These are phyloP conservation scores for Saturnispora hagleri DNA, from an alignment of 805 yeast species.

Conservation along the genomic window DNA sequence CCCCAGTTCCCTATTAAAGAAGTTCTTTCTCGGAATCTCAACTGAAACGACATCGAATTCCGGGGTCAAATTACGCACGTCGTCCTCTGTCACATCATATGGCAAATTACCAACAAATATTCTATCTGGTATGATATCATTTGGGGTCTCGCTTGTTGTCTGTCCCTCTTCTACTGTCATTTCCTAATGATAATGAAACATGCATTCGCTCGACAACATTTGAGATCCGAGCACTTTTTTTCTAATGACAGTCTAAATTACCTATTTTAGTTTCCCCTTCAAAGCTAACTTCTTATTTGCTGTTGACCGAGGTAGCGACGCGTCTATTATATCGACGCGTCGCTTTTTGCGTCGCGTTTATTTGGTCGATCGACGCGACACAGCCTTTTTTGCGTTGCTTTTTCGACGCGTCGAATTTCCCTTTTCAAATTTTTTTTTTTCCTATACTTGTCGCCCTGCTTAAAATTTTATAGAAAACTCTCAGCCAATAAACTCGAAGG, in stretches of 20 bases:
- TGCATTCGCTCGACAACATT: not conserved
- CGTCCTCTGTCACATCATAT: conserved; percentile 36
- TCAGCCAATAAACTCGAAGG: not conserved
- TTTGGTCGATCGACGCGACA: not conserved
- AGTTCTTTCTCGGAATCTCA: conserved; percentile 26
- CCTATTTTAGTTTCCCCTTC: not conserved
- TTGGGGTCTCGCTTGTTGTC: not conserved
- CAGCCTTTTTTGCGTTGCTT: no score
- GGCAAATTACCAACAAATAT: conserved; percentile 39
- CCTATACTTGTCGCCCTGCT: not conserved
- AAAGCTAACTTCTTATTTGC: not conserved
- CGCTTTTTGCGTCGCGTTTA: not conserved
- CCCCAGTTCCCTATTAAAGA: conserved; percentile 18
- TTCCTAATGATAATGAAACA: not conserved
- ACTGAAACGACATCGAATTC: conserved; percentile 27
- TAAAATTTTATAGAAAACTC: not conserved
- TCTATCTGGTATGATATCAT: conserved; percentile 32
- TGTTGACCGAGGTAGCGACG: not conserved
- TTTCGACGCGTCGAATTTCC: not conserved
- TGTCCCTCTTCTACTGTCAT: conserved; percentile 9
- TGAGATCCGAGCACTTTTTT: not conserved
- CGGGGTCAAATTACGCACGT: conserved; percentile 32
- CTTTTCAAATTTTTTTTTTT: no score
- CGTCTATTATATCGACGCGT: not conserved
- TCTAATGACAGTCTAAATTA: not conserved